Evolutionary conservation across 2,329 filamentous ascomycete genomes (phyloP).

Genomic region (Fusarium kyushuense): DNA sequence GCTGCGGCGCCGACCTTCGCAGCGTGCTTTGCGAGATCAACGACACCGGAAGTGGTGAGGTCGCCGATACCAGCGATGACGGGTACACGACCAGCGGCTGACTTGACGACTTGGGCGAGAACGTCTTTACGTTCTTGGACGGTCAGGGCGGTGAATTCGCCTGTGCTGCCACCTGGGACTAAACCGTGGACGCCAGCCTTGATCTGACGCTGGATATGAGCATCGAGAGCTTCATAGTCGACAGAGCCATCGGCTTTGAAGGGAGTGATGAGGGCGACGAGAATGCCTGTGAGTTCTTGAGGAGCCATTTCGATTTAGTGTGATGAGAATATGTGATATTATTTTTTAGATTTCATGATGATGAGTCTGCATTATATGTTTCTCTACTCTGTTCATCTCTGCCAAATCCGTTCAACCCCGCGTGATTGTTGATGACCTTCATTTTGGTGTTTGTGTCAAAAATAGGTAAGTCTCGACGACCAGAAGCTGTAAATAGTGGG

Average conservation of each 20-base stretch:
- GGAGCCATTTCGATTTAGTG: constrained; percentile 34
- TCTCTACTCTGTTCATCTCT: neutral
- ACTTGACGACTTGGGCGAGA: constrained; percentile 53
- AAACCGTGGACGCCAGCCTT: constrained; percentile 61
- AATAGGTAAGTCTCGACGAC: constrained; percentile 45
- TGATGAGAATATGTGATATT: neutral
- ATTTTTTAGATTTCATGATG: neutral
- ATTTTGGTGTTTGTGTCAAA: neutral
- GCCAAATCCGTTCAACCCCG: constrained; percentile 27
- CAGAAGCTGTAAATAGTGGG: neutral
- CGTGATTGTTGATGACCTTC: constrained; percentile 17
- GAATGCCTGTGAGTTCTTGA: constrained; percentile 55
- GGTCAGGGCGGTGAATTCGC: constrained; percentile 61
- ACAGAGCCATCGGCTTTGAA: constrained; percentile 59
- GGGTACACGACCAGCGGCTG: constrained; percentile 55
- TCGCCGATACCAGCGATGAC: constrained; percentile 60
- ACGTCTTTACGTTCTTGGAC: constrained; percentile 60
- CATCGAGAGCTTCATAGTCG: constrained; percentile 49
- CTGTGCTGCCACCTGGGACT: constrained; percentile 62
- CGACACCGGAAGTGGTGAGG: constrained; percentile 52
- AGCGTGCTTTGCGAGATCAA: constrained; percentile 51
- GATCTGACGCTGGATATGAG: constrained; percentile 61
- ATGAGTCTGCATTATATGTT: constrained; percentile 28
- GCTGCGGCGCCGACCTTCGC: constrained; percentile 54
- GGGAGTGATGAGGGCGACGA: constrained; percentile 63